Evolutionary conservation across 208 protist species (phyloP), one percentile per base, ranked within the genome.

Genomic region (Crithidia mellificae): DNA sequence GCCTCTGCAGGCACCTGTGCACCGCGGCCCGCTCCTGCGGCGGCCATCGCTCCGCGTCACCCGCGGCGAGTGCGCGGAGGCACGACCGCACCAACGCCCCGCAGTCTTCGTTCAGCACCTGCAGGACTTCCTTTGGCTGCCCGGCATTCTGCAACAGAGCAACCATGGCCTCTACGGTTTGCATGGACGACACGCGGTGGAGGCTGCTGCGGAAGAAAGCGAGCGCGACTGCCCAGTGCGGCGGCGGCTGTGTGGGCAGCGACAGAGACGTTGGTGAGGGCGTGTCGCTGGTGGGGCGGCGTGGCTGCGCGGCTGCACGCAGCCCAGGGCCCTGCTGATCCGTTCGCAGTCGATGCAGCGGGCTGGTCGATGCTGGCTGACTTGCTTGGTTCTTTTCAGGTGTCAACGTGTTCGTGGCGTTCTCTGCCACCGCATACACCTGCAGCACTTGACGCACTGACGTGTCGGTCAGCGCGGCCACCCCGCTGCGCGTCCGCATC

Each of bases 121-220:
- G 47, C 25, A 72, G 19, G 25, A 72, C 32, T 25, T 52, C 64
- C 2, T 7, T 19, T 1, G 19, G 17, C 41, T 68, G 72, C 2
- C 43, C 47, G 19, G 64, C 72, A 29, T 73, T 56, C 8, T 38
- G 36, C 57, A 92, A 72, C 32, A 88, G 52, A 2, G 49, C n/a
- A n/a, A 81, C 64, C 65, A 84, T 74, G 3, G 75, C 38, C 65
- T 49, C 68, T 43, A 88, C 82, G 34, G 87, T 92, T 12, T 66
- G 56, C 24, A 69, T 54, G 6, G 62, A 68, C 17, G 57, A 63
- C 29, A 92, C 80, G 39, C 80, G 65, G 53, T 88, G 76, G 12
- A 72, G 59, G 22, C 64, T 80, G 53, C 72, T 74, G 20, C 53
- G 59, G 49, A 92, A 88, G 19, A 87, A 59, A 1, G 30, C 38